Conservation (phyloP, 2,329 filamentous ascomycete genomes). For the Stagonosporopsis vannaccii region DNA sequence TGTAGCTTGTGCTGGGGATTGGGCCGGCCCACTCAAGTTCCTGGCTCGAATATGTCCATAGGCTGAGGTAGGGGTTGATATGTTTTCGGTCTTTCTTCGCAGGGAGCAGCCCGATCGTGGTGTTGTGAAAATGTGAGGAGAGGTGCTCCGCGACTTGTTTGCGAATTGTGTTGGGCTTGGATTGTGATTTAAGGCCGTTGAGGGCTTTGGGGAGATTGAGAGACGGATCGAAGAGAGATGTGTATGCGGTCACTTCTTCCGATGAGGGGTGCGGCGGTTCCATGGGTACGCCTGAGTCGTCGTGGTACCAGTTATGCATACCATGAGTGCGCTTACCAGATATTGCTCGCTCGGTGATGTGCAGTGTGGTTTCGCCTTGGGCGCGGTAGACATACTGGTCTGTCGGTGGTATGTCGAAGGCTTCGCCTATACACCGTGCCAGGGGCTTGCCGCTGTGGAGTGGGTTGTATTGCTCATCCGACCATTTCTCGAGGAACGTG, state of each 20-base stretch:
- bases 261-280: constrained; percentile 30
- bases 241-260: constrained; percentile 71
- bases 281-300: constrained; percentile 48
- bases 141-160: constrained; percentile 65
- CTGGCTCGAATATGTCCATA: constrained; percentile 71
- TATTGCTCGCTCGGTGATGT: constrained; percentile 59
- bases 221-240: constrained; percentile 68
- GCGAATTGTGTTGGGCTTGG: constrained; percentile 69
- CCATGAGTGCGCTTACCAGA: constrained; percentile 55
- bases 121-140: constrained; percentile 58
- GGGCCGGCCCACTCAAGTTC: constrained; percentile 72
- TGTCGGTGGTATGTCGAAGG: constrained; percentile 55
- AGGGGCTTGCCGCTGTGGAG: constrained; percentile 43
- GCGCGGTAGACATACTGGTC: constrained; percentile 62
- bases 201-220: constrained; percentile 68
- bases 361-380: constrained; percentile 58
- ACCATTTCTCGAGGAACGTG: constrained; percentile 54
- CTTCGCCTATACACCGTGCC: constrained; percentile 54
- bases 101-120: constrained; percentile 35
- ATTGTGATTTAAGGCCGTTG: constrained; percentile 69
- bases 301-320: constrained; percentile 61
- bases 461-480: constrained; percentile 44
- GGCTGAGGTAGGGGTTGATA: constrained; percentile 71
- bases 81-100: constrained; percentile 54
- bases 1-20: constrained; percentile 58